phyloP scores from a whole-genome alignment of 2,329 filamentous ascomycete species.

The Scleromitrula shiraiana region DNA sequence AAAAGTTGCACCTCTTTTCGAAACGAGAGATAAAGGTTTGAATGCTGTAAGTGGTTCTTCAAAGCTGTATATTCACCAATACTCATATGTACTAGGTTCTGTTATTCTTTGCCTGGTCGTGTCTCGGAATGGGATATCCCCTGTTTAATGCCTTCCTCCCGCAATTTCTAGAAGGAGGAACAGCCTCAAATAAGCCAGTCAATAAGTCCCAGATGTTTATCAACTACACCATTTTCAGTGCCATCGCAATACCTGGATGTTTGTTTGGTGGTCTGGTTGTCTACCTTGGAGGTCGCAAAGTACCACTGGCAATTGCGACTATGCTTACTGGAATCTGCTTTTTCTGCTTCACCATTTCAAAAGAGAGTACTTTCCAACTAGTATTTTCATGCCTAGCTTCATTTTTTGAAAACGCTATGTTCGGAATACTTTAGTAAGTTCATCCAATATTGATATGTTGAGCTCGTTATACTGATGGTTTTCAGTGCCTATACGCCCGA shows the following conservation, averaged over 20 bases:
- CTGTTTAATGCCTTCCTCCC: slow-evolving; percentile 89
- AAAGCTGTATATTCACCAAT: too few relatives aligned
- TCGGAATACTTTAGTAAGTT: slow-evolving; percentile 57
- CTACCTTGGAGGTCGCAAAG: slow-evolving; percentile 61
- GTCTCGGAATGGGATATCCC: slow-evolving; percentile 79
- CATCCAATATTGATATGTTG: neutral
- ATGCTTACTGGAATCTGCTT: slow-evolving; percentile 62
- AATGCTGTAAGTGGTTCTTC: slow-evolving; percentile 33
- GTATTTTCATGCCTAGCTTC: slow-evolving; percentile 60
- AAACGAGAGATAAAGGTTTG: slow-evolving; percentile 41
- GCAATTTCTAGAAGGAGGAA: slow-evolving; percentile 64
- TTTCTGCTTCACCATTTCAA: slow-evolving; percentile 56
- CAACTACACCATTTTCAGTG: slow-evolving; percentile 73
- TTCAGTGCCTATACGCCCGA: slow-evolving; percentile 61
- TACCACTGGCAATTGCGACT: slow-evolving; percentile 62
- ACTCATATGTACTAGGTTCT: slow-evolving; percentile 26
- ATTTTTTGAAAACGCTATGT: slow-evolving; percentile 70
- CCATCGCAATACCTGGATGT: slow-evolving; percentile 69
- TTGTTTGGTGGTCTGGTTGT: slow-evolving; percentile 67
- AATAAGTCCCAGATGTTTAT: slow-evolving; percentile 53
- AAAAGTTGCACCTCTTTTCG: slow-evolving; percentile 59
- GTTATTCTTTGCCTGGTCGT: slow-evolving; percentile 75
- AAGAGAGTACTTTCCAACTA: slow-evolving; percentile 49
- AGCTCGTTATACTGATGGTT: neutral
- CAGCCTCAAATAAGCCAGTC: slow-evolving; percentile 29